Evolutionary conservation across 164 flowering plant species (phyloP), one percentile per base, ranked within the genome.

Genomic region (Houttuynia cordata): DNA sequence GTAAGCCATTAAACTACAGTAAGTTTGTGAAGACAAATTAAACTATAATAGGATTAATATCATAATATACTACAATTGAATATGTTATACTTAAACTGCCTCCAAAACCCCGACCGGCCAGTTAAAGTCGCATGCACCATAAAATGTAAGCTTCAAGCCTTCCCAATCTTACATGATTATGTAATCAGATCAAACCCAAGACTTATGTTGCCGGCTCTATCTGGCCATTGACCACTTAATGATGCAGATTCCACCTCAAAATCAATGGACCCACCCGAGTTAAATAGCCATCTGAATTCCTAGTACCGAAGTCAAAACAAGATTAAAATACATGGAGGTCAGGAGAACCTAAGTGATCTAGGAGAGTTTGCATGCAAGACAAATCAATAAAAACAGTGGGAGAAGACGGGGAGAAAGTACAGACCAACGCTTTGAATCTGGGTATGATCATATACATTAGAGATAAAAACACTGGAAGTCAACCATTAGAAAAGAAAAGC

Each of bases 311-410:
- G 49, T 45, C 49, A 45, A 45, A 45, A 12, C 49, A 7, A 14
- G 49, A 45, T 45, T 12, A 45, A 2, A 45, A 4, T 45, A 17
- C 12, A 45, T 12, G 17, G 17, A 45, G 14, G 49, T 12, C 17
- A 45, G 49, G 49, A 45, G 14, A 45, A 45, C 17, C 49, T 3
- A 12, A 45, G 17, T 12, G n/a, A n/a, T n/a, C 13, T 45, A 8
- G 56, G 37, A 18, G 41, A 8, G n/a, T 34, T 21, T 61, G 45
- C 55, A 50, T 24, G 39, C 63, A 53, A 14, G 57, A 52, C 64
- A 62, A 54, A 47, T 63, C 67, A 63, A 23, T 63, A 68, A 59
- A 24, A 68, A 59, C 71, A 68, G 60, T 47, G 25, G 58, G 53
- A 47, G 63, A 68, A 68, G 71, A 68, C 71, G 60, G 50, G 53